A percentile compares a stretch with the other conserved stretches of the same genome.
Evolutionary conservation across 2,329 filamentous ascomycete genomes (phyloP).

Genomic region (Aspergillus pseudotamarii): DNA sequence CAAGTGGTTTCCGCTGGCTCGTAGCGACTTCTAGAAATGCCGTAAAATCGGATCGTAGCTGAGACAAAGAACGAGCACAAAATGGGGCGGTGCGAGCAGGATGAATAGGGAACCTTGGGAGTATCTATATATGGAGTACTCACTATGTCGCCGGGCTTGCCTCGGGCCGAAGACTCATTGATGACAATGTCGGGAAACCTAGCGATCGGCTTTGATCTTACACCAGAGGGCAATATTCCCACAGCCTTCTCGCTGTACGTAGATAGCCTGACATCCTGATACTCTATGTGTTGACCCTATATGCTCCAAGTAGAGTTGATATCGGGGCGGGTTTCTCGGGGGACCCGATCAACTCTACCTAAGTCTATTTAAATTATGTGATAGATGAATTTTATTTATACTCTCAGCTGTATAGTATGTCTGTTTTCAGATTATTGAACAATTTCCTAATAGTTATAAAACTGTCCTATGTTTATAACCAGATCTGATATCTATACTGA

Average conservation of each 20-base stretch:
- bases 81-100: neutral
- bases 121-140: neutral
- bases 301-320: too few species aligned
- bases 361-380: too few species aligned
- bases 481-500: too few species aligned
- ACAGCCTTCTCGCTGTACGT: neutral
- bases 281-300: neutral
- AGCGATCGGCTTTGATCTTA: neutral
- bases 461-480: too few species aligned
- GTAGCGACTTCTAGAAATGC: rapidly evolving
- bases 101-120: neutral
- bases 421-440: too few species aligned
- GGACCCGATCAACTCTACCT: too few species aligned
- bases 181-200: neutral
- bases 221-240: neutral
- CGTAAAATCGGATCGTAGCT: neutral
- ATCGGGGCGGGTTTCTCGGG: too few species aligned
- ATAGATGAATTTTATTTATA: too few species aligned
- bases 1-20: neutral
- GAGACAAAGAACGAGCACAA: too few species aligned
- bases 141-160: neutral
- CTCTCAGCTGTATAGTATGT: too few species aligned
- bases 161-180: neutral
- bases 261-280: too few species aligned
- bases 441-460: too few species aligned